Conservation (phyloP, 495 filamentous ascomycete genomes). For the Penicillium lividum region DNA sequence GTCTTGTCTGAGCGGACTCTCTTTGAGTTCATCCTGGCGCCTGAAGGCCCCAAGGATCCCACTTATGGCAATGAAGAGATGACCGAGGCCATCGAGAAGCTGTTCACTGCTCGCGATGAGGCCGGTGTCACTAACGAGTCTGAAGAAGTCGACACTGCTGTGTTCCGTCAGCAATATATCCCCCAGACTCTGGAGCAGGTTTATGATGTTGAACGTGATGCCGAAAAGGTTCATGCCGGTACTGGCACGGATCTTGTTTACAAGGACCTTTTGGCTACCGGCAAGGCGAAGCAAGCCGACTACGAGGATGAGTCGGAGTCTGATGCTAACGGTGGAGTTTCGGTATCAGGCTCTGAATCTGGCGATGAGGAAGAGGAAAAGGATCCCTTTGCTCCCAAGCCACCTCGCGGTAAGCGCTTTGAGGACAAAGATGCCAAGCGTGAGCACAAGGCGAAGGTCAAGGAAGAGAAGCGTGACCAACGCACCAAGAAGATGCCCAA, state of each 20-base stretch:
- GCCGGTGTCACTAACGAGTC: slow-evolving; percentile 39
- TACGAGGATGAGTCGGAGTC: slow-evolving; percentile 43
- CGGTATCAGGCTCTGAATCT: slow-evolving; percentile 45
- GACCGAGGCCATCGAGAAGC: slow-evolving; percentile 49
- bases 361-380: slow-evolving; percentile 47
- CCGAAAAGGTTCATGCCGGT: slow-evolving; percentile 70
- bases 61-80: slow-evolving; percentile 39
- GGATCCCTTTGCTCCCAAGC: slow-evolving; percentile 61
- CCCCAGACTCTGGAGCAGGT: slow-evolving; percentile 92
- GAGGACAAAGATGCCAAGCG: slow-evolving; percentile 89
- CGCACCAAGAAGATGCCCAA: slow-evolving; percentile 95
- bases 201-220: slow-evolving; percentile 92
- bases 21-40: slow-evolving; percentile 76
- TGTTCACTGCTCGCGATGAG: slow-evolving; percentile 47
- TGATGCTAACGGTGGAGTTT: slow-evolving; percentile 51
- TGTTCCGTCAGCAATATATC: slow-evolving; percentile 94
- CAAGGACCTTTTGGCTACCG: slow-evolving; percentile 68
- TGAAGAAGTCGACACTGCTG: slow-evolving; percentile 77
- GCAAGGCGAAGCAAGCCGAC: slow-evolving; percentile 52
- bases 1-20: slow-evolving; percentile 68
- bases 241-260: slow-evolving; percentile 76
- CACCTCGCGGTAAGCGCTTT: slow-evolving; percentile 83
- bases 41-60: slow-evolving; percentile 52
- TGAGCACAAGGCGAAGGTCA: slow-evolving; percentile 85
- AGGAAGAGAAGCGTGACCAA: slow-evolving; percentile 91